Evolutionary conservation across 2,329 filamentous ascomycete species (phyloP), one percentile per base, ranked within the genome.

Genomic region (Sporothrix mexicana): DNA sequence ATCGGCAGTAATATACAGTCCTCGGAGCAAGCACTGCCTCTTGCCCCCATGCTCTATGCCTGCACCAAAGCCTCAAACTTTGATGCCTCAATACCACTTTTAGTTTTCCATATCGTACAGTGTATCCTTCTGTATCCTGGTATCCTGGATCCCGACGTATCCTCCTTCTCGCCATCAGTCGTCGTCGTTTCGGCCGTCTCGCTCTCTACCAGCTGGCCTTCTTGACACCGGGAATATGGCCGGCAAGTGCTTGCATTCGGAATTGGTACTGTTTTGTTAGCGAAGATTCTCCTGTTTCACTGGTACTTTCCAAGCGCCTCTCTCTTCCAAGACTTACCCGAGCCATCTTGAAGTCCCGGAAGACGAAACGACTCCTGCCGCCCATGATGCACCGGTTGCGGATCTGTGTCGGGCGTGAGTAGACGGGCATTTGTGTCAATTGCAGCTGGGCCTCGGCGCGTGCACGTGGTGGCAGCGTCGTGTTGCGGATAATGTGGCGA

Each of bases 371-470:
- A 20, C 92, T 92, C 81, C 93, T 94, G n/a, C 96, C 96, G 76
- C 94, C 94, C 81, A 95, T 88, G 70, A 97, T 91, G 85, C 96
- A 99, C 77, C 96, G 87, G 84, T 98, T 98, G 82, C 92, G 91
- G 81, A 99, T 95, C 86, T 98, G 95, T 68, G 95, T 97, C 73
- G 93, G 90, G 74, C 95, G 88, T 49, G 96, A 98, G 84, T 98
- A 98, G 85, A 90, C 91, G 85, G 98, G 95, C 95, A 98, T 98
- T 84, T 97, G 92, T 3, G 92, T 90, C 76, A 99, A 87, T 84
- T 98, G 92, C 72, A 99, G 89, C 85, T 98, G 95, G 57, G 96
- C 96, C 81, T 97, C 93, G 75, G 93, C 94, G 79, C 97, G 93
- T 69, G 92, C 90, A 79, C 95, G 90, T 72, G 90, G 86, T 1